These are phyloP conservation scores for Crithidia bombi DNA, from an alignment of 208 protist species.

Conservation along the genomic window DNA sequence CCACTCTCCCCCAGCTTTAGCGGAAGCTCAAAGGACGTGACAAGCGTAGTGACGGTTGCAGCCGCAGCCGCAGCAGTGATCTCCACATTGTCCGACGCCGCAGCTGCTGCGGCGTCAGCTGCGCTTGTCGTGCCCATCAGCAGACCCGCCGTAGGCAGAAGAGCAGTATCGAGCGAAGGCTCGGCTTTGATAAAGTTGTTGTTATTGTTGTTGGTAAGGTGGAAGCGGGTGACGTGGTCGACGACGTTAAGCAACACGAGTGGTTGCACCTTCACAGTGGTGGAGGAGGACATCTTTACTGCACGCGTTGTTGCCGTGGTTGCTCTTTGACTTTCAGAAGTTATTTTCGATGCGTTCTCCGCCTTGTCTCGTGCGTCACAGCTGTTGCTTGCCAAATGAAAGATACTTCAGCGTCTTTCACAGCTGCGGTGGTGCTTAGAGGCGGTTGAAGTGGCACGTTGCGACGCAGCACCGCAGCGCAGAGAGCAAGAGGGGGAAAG, in stretches of 20 bases:
- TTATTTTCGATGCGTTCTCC: too few species aligned
- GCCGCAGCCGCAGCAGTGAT: not conserved
- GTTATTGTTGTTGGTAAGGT: not conserved
- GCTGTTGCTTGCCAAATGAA: too few species aligned
- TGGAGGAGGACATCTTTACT: not conserved
- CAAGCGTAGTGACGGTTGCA: conserved; percentile 39
- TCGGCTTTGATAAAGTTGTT: not conserved
- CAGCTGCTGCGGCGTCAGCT: not conserved
- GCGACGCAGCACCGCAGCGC: too few species aligned
- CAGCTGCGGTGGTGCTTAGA: too few species aligned
- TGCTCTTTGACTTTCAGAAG: too few species aligned
- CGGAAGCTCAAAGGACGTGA: conserved; percentile 57
- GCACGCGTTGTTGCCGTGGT: not conserved
- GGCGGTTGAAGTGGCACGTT: too few species aligned
- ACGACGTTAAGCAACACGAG: conserved; percentile 75
- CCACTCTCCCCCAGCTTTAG: conserved; percentile 7
- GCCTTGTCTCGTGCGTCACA: too few species aligned
- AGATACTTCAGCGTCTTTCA: too few species aligned
- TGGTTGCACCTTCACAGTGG: conserved; percentile 52
- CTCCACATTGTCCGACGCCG: not conserved
- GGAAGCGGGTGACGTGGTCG: conserved; percentile 62
- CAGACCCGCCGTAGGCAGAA: conserved; percentile 7
- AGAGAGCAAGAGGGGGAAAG: too few species aligned
- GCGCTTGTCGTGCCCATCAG: conserved; percentile 24
- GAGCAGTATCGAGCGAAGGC: not conserved